Conservation (phyloP, 2,329 filamentous ascomycete genomes). For the Pezicula radicicola region DNA sequence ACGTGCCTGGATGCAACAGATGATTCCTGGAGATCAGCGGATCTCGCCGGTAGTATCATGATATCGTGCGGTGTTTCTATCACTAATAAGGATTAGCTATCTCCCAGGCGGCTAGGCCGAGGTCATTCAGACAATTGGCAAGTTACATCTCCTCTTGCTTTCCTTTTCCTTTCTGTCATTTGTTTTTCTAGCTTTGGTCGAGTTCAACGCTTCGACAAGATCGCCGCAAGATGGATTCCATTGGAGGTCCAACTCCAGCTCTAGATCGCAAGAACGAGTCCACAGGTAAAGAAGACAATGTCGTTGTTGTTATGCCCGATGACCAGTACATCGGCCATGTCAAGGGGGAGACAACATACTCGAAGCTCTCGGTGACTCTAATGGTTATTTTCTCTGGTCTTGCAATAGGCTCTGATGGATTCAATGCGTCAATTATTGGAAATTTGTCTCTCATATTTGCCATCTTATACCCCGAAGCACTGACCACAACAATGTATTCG, state of each 20-base stretch:
- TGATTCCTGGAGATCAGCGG: no score
- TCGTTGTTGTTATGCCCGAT: conserved; percentile 1
- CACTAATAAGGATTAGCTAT: no score
- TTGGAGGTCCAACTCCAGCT: background rate
- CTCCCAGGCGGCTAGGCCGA: no score
- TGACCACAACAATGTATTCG: conserved; percentile 42
- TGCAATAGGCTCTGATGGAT: conserved; percentile 43
- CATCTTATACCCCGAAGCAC: conserved; percentile 36
- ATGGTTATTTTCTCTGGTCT: conserved; percentile 44
- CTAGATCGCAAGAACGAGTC: background rate
- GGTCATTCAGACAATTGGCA: no score
- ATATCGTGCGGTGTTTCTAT: no score
- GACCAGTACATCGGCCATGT: conserved; percentile 4
- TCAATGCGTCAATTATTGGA: conserved; percentile 42
- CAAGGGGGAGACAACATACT: conserved; percentile 25
- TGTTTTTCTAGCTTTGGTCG: background rate
- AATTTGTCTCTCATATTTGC: conserved; percentile 40
- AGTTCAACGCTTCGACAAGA: no score
- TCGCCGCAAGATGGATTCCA: background rate
- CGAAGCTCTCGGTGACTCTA: conserved; percentile 37
- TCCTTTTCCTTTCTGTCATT: background rate
- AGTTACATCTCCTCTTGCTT: no score
- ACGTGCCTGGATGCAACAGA: no score
- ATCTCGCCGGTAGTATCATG: no score
- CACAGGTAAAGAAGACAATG: background rate